A percentile compares a stretch with the other conserved stretches of the same genome.
phyloP scores from a whole-genome alignment of 495 filamentous ascomycete genomes.

The Monascus purpureus region DNA sequence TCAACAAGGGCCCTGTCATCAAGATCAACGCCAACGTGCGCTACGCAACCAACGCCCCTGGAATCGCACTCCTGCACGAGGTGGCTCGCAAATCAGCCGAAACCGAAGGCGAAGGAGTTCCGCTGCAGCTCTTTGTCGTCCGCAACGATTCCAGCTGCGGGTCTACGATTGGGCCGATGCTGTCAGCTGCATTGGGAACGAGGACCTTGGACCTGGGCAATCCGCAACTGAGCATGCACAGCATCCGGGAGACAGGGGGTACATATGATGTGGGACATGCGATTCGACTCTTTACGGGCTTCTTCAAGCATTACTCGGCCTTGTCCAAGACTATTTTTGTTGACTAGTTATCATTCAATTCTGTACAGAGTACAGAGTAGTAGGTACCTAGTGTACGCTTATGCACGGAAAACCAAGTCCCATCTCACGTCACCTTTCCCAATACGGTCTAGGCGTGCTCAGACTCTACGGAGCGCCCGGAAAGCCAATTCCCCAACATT shows the following conservation, averaged over 20 bases:
- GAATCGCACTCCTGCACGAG: slow-evolving; percentile 85
- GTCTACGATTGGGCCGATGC: slow-evolving; percentile 92
- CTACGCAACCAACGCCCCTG: slow-evolving; percentile 91
- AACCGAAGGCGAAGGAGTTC: slow-evolving; percentile 43
- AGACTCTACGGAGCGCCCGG: too few relatives aligned
- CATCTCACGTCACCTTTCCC: too few relatives aligned
- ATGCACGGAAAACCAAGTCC: too few relatives aligned
- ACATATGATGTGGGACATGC: slow-evolving; percentile 79
- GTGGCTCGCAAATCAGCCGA: slow-evolving; percentile 50
- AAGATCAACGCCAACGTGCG: slow-evolving; percentile 97
- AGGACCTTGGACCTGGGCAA: slow-evolving; percentile 90
- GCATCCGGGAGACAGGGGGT: slow-evolving; percentile 83
- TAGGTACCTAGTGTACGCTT: background rate
- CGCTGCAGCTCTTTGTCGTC: slow-evolving; percentile 90
- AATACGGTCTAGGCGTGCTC: too few relatives aligned
- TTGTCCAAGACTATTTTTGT: slow-evolving; percentile 70
- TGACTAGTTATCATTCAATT: slow-evolving; percentile 34
- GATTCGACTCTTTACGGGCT: slow-evolving; percentile 73
- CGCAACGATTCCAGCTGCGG: slow-evolving; percentile 90
- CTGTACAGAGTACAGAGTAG: too few relatives aligned
- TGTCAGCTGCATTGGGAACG: slow-evolving; percentile 69
- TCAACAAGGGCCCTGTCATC: slow-evolving; percentile 93
- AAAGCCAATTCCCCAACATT: too few relatives aligned
- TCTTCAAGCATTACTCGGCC: slow-evolving; percentile 69
- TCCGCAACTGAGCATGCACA: slow-evolving; percentile 95